Evolutionary conservation across 2,329 filamentous ascomycete species (phyloP), one percentile per base, ranked within the genome.

Genomic region (Aspergillus uvarum): DNA sequence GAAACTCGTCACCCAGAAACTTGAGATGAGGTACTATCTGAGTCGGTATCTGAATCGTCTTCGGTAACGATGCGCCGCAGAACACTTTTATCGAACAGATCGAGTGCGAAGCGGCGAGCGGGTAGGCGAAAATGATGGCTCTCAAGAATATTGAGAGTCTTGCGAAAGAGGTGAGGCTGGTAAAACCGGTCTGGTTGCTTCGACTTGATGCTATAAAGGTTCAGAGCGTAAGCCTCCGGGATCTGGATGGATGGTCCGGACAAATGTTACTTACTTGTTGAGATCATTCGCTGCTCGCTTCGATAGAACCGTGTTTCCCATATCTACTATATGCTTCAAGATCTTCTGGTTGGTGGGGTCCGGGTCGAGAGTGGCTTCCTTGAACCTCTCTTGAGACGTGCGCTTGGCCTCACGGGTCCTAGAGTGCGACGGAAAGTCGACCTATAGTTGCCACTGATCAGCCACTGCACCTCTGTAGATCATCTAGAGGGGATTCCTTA

Each of bases 241-340:
- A 29, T 49, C 58, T 51, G 19, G n/a, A 11, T 26, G 7, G 11
- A 6, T 32, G 2, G 7, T 35, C 26, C 5, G 6, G 11, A 5
- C 12, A 21, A 21, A 38, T 31, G 38, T 59, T 24, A 74, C 80
- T 70, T 76, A 85, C 81, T 73, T 76, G 61, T 86, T 87, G 58
- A 99, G 83, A 74, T 98, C 93, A 21, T 83, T 86, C 54, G 94
- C 87, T 5, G 93, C 91, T 73, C 90, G 89, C 74, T 96, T 96
- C 71, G 92, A 93, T 53, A 97, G 82, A 16, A 99, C 92, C 60
- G 94, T 95, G 72, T 98, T 97, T 59, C 93, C 92, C 60, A 99
- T 83, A 69, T 97, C 93, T 14, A 91, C 87, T 63, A 96, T 88
- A 42, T 95, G 84, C 69, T 92, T 90, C 29, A 98, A 78, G 51